These are phyloP conservation scores for Scutellaria galericulata DNA, from an alignment of 257 asterid genomes.

Conservation along the genomic window DNA sequence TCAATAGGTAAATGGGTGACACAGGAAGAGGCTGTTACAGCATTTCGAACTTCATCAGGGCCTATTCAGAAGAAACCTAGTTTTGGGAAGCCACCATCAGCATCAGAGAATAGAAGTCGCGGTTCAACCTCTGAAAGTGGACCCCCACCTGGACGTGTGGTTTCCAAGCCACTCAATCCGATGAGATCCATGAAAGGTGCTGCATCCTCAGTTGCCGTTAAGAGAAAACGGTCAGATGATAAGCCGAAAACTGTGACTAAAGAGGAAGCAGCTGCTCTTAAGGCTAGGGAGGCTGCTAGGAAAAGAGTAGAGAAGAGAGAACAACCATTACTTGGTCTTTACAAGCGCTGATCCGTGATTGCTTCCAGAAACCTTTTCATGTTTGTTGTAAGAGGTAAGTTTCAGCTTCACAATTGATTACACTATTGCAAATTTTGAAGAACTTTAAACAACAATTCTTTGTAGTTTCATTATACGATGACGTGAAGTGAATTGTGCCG, in stretches of 20 bases:
- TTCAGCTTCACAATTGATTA: slow-evolving; percentile 6
- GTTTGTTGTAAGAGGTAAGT: slow-evolving; percentile 43
- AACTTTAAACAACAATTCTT: neutral
- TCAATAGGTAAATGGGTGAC: slow-evolving; percentile 90
- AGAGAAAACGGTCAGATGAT: slow-evolving; percentile 70
- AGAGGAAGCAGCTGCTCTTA: slow-evolving; percentile 91
- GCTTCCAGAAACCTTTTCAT: slow-evolving; percentile 32
- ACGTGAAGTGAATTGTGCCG: neutral
- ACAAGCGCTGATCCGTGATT: slow-evolving; percentile 37
- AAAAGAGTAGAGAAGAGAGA: slow-evolving; percentile 91
- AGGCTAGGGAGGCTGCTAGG: slow-evolving; percentile 90
- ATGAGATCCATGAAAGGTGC: slow-evolving; percentile 70
- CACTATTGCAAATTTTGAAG: neutral
- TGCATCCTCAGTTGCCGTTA: slow-evolving; percentile 70
- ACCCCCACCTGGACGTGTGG: slow-evolving; percentile 78
- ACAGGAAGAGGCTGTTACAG: slow-evolving; percentile 75
- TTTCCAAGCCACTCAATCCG: slow-evolving; percentile 73
- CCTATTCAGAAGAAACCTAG: slow-evolving; percentile 56
- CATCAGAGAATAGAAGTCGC: slow-evolving; percentile 45
- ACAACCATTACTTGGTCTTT: slow-evolving; percentile 70
- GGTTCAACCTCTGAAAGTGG: slow-evolving; percentile 56
- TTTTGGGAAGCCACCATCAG: slow-evolving; percentile 48
- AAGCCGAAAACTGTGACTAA: slow-evolving; percentile 76
- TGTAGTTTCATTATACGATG: neutral
- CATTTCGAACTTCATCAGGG: slow-evolving; percentile 56